A percentile compares a stretch with the other conserved stretches of the same genome.
phyloP scores from a whole-genome alignment of 1,284 basidiomycete genomes.

The Puccinia polysora region DNA sequence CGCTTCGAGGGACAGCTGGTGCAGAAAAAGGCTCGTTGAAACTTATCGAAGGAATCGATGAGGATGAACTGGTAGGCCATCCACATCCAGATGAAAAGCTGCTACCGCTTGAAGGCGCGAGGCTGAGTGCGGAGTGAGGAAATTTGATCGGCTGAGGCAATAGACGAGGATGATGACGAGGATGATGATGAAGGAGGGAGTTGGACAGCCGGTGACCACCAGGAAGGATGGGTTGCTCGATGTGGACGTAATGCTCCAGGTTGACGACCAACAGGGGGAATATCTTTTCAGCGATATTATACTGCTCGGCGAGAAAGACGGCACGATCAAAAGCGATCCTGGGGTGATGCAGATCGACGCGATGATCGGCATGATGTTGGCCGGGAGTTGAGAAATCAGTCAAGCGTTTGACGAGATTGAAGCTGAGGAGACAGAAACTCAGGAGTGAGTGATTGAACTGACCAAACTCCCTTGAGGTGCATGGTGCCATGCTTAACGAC shows the following conservation, averaged over 20 bases:
- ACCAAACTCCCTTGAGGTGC: slow-evolving; percentile 48
- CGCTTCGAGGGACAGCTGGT: slow-evolving; percentile 5
- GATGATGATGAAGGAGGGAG: slow-evolving; percentile 24
- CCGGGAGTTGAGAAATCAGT: slow-evolving; percentile 18
- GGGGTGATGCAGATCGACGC: background rate
- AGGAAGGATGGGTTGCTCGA: slow-evolving; percentile 1
- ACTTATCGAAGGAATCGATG: background rate
- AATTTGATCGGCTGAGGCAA: slow-evolving; percentile 29
- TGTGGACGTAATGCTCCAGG: slow-evolving; percentile 36
- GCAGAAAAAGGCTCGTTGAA: slow-evolving; percentile 32
- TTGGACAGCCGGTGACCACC: slow-evolving; percentile 1
- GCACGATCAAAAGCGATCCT: slow-evolving; percentile 44
- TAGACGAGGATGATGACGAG: slow-evolving; percentile 3
- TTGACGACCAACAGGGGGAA: slow-evolving; percentile 39
- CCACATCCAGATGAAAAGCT: slow-evolving; percentile 2
- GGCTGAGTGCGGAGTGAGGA: slow-evolving; percentile 1
- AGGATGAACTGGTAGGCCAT: slow-evolving; percentile 13
- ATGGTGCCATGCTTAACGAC: slow-evolving; percentile 46
- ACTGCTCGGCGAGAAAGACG: slow-evolving; percentile 36
- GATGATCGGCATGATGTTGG: background rate
- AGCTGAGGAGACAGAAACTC: background rate
- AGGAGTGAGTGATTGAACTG: slow-evolving; percentile 19
- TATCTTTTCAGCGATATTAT: slow-evolving; percentile 28
- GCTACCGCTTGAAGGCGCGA: background rate
- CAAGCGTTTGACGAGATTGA: slow-evolving; percentile 37